phyloP scores from a whole-genome alignment of 129 eudicot species.

The sunflower (Helianthus annuus) region HanXRQr2.0-SUNRISE NC_035447.2:16953685-16954184 shows the following conservation, averaged over 20 bases:
- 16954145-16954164: slow-evolving; percentile 81
- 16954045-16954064: neutral
- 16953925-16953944: slow-evolving; percentile 91
- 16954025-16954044: too few species aligned
- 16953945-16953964: slow-evolving; percentile 64
- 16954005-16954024: slow-evolving; percentile 39
- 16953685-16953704: neutral
- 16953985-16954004: slow-evolving; percentile 31
- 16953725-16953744: slow-evolving; percentile 69
- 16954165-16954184: slow-evolving; percentile 63
- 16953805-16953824: too few species aligned
- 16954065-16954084: neutral
- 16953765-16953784: slow-evolving; percentile 75
- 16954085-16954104: slow-evolving; percentile 37
- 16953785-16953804: slow-evolving; percentile 52
- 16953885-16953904: slow-evolving; percentile 54
- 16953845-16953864: too few species aligned
- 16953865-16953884: too few species aligned
- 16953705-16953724: slow-evolving; percentile 37
- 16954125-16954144: slow-evolving; percentile 85
- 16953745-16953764: slow-evolving; percentile 69
- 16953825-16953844: too few species aligned
- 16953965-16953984: slow-evolving; percentile 83
- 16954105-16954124: slow-evolving; percentile 83
- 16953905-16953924: slow-evolving; percentile 89